Evolutionary conservation across 305 asterid genomes (phyloP).

Genomic region (Withania somnifera): DNA sequence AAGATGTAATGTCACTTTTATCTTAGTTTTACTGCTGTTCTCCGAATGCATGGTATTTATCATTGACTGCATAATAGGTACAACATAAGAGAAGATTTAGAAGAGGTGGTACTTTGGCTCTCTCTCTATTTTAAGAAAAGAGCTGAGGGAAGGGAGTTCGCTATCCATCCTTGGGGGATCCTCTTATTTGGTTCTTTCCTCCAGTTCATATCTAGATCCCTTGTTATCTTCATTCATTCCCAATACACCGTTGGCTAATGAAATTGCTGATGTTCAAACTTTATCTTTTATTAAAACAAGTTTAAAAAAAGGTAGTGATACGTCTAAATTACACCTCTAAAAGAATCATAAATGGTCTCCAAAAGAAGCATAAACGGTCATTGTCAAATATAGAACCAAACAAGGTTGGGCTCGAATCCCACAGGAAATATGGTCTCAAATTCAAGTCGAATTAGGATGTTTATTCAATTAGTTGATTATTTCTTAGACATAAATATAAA

Average conservation of each 20-base stretch:
- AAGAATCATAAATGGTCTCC: no score
- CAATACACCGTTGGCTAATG: slow-evolving; percentile 37
- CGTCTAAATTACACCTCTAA: no score
- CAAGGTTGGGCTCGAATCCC: no score
- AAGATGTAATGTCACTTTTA: neutral
- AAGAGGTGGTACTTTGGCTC: slow-evolving; percentile 39
- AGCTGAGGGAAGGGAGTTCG: slow-evolving; percentile 56
- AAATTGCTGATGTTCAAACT: slow-evolving; percentile 25
- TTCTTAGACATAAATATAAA: no score
- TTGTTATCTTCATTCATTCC: slow-evolving; percentile 55
- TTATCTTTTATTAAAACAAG: slow-evolving; percentile 22
- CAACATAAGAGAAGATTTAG: slow-evolving; percentile 61
- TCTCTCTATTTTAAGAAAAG: slow-evolving; percentile 44
- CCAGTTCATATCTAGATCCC: slow-evolving; percentile 50
- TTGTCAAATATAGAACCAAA: no score
- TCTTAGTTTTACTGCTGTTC: neutral
- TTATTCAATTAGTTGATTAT: no score
- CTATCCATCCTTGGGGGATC: slow-evolving; percentile 55
- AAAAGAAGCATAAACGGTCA: no score
- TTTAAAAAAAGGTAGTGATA: slow-evolving; percentile 13
- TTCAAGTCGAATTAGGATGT: no score
- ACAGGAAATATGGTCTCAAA: no score
- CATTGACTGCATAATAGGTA: slow-evolving; percentile 41
- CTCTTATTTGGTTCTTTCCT: slow-evolving; percentile 31
- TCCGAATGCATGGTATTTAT: neutral